Base-by-base conservation (phyloP, 1,284 basidiomycete species). In the Papiliotrema laurentii region DNA sequence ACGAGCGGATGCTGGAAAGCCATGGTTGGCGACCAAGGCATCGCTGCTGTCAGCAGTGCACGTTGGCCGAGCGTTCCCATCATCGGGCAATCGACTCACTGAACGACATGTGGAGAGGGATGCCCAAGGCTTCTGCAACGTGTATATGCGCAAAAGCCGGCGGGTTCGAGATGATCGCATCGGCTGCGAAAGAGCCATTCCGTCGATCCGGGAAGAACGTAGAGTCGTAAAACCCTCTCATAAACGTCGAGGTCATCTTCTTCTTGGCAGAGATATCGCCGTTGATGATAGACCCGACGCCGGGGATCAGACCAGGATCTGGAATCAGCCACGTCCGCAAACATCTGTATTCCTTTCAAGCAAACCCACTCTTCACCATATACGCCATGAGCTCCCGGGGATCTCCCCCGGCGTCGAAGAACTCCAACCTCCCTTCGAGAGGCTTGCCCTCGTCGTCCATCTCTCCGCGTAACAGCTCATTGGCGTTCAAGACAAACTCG, bases 11-110 rank as follows among this genome's bases (percentile, higher is more conserved):
- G 83, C 0, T 80, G 76, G 59, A 84, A 85, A 3, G 76, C 72
- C 2, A 77, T 75, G 0, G 83, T 85, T 0, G 82, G 77, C 35
- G 71, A 80, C 82, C 83, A 85, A 24, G 83, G 82, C 83, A 84
- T 84, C 0, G 80, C 81, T 82, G 50, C 2, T 4, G 21, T 16
- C 22, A 36, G 22, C 44, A 45, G 25, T 16, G 22, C 18, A n/a
- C 7, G 25, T 28, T 5, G 19, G 7, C 27, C 4, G 21, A 40
- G 28, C n/a, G n/a, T 6, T 13, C 41, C 21, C 30, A 26, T 22
- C 1, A 41, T 25, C 2, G 13, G 10, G 11, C 4, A 5, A 22
- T 14, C 2, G 19, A 71, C 79, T 56, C 47, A 81, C 80, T 83
- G 60, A 81, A 81, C 34, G 76, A 79, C 56, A 83, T 68, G 30